Evolutionary conservation across 164 flowering plant species (phyloP).

Genomic region (Magnolia officinalis): DNA sequence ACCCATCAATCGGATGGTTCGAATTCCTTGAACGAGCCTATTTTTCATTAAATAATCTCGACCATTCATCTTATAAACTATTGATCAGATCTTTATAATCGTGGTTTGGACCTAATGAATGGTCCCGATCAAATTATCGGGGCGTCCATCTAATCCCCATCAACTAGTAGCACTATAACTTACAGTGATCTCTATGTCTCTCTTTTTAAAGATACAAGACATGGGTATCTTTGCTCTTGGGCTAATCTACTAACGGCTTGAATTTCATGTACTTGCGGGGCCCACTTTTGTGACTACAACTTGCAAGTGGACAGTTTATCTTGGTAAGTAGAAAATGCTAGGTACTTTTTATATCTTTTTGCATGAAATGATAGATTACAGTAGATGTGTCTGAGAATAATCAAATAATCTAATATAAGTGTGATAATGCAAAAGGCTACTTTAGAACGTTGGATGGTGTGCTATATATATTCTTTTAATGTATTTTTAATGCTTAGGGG

Average conservation of each 20-base stretch:
- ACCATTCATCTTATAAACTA: no score
- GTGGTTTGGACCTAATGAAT: no score
- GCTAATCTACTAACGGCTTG: conserved; percentile 21
- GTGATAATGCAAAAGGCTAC: neutral
- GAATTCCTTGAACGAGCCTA: no score
- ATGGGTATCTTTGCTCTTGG: neutral
- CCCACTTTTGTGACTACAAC: conserved; percentile 7
- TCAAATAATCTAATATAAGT: neutral
- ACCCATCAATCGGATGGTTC: no score
- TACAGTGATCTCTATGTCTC: neutral
- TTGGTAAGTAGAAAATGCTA: conserved; percentile 38
- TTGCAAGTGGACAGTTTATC: conserved; percentile 46
- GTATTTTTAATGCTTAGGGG: conserved; percentile 42
- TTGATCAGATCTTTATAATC: no score
- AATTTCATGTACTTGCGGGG: conserved; percentile 13
- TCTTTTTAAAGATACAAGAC: neutral
- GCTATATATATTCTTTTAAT: neutral
- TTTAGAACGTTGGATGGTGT: conserved; percentile 17
- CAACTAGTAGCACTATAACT: neutral
- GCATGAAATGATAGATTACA: no score
- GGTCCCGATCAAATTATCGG: no score
- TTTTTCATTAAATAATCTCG: no score
- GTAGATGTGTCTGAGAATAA: neutral
- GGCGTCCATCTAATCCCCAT: neutral
- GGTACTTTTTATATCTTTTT: neutral